A percentile compares a stretch with the other conserved stretches of the same genome.
phyloP scores from a whole-genome alignment of 179 eudicot genomes.

The Silene coronaria region DNA sequence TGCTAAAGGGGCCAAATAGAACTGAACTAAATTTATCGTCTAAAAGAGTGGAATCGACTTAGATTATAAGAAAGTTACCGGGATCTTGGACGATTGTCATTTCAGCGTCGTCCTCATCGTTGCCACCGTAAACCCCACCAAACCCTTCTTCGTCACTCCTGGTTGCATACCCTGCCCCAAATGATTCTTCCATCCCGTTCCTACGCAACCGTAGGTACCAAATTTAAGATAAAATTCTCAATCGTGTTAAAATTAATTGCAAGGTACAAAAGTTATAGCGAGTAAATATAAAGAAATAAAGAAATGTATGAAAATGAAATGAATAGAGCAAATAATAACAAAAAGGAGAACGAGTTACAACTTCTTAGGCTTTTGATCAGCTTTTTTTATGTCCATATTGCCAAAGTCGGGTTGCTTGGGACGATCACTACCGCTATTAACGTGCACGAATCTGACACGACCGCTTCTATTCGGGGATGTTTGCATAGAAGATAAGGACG shows the following conservation, averaged over 20 bases:
- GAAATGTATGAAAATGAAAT: no score
- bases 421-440: background rate
- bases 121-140: constrained; percentile 50
- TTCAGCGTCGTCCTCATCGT: constrained; percentile 23
- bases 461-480: background rate
- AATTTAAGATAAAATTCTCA: no score
- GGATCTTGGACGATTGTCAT: constrained; percentile 33
- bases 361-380: background rate
- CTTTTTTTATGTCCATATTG: constrained; percentile 18
- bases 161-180: constrained; percentile 62
- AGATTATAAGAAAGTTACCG: constrained; percentile 12
- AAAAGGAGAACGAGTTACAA: background rate
- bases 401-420: background rate
- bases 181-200: constrained; percentile 51
- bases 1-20: no score
- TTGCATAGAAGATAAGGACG: background rate
- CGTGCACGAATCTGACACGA: constrained; percentile 18
- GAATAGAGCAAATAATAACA: background rate
- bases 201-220: constrained; percentile 11
- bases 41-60: no score
- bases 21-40: no score
- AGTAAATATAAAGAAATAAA: no score
- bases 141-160: constrained; percentile 77
- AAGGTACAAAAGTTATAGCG: no score
- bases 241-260: no score